Conservation (phyloP, 805 yeast species). For the Clavispora santaluciae region DNA sequence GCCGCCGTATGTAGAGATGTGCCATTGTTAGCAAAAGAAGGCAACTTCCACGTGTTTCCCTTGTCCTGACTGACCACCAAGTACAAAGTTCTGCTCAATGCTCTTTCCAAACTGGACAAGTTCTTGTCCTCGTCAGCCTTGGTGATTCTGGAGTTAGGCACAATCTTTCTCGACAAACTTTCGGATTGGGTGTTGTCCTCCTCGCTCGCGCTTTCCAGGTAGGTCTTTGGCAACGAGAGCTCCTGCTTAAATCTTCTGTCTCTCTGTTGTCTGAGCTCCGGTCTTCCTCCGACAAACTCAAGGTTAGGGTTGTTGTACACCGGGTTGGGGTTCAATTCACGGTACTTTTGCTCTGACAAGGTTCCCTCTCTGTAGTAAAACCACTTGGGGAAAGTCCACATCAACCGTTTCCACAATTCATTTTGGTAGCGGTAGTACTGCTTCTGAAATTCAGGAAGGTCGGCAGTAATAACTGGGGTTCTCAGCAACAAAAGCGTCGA, state of each 20-base stretch:
- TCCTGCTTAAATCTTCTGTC: conserved; percentile 82
- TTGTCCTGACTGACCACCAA: conserved; percentile 51
- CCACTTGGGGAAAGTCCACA: conserved; percentile 97
- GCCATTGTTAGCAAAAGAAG: conserved; percentile 52
- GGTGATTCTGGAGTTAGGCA: conserved; percentile 67
- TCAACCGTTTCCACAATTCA: conserved; percentile 80
- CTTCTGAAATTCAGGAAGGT: conserved; percentile 63
- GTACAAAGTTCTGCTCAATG: conserved; percentile 74
- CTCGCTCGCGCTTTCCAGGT: conserved; percentile 25
- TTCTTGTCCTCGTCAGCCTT: conserved; percentile 69
- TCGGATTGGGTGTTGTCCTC: conserved; percentile 23
- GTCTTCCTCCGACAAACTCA: conserved; percentile 77
- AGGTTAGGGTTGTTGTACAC: conserved; percentile 67
- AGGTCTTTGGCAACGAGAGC: conserved; percentile 67
- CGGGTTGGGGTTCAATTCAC: conserved; percentile 72
- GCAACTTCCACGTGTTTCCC: conserved; percentile 63
- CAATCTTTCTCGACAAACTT: conserved; percentile 63
- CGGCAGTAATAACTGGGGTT: conserved; percentile 79
- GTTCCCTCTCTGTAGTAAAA: conserved; percentile 89
- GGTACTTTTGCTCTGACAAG: conserved; percentile 74
- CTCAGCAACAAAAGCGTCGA: conserved; percentile 65
- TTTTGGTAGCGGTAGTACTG: conserved; percentile 79
- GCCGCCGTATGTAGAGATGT: conserved; percentile 66
- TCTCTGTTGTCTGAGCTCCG: conserved; percentile 82
- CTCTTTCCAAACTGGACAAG: conserved; percentile 67